phyloP scores from a whole-genome alignment of 352 stramenopile species.

The Phytophthora melonis region DNA sequence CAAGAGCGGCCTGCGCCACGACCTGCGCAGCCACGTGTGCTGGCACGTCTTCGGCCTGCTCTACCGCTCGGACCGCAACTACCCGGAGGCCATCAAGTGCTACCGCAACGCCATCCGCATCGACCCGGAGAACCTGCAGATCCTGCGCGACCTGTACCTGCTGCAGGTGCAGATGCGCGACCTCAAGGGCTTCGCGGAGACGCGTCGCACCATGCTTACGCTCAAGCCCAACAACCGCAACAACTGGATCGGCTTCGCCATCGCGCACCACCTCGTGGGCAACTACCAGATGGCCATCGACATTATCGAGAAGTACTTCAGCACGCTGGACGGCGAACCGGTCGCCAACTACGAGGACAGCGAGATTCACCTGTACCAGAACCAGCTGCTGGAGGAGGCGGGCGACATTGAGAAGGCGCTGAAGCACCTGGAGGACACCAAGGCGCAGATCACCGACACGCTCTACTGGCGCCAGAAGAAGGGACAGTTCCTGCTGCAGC shows the following conservation, averaged over 20 bases:
- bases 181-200: slow-evolving; percentile 94
- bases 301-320: slow-evolving; percentile 97
- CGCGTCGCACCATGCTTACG: slow-evolving; percentile 93
- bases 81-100: slow-evolving; percentile 98
- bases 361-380: slow-evolving; percentile 98
- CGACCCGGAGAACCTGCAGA: slow-evolving; percentile 97
- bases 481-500: slow-evolving; percentile 71
- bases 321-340: slow-evolving; percentile 79
- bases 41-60: slow-evolving; percentile 99
- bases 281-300: slow-evolving; percentile 94
- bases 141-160: slow-evolving; percentile 96
- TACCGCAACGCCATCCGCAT: slow-evolving; percentile 98
- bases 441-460: slow-evolving; percentile 80
- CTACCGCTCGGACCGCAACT: slow-evolving; percentile 97
- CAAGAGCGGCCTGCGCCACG: slow-evolving; percentile 93
- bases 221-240: slow-evolving; percentile 95
- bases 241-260: slow-evolving; percentile 98
- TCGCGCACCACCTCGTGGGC: slow-evolving; percentile 95
- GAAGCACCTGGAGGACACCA: slow-evolving; percentile 84
- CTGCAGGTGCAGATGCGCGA: slow-evolving; percentile 95
- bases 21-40: slow-evolving; percentile 96
- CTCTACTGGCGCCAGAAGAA: slow-evolving; percentile 83
- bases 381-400: slow-evolving; percentile 93
- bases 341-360: slow-evolving; percentile 93
- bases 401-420: slow-evolving; percentile 88